These are phyloP conservation scores for Wickerhamomyces canadensis DNA, from an alignment of 805 yeast genomes.

Conservation along the genomic window DNA sequence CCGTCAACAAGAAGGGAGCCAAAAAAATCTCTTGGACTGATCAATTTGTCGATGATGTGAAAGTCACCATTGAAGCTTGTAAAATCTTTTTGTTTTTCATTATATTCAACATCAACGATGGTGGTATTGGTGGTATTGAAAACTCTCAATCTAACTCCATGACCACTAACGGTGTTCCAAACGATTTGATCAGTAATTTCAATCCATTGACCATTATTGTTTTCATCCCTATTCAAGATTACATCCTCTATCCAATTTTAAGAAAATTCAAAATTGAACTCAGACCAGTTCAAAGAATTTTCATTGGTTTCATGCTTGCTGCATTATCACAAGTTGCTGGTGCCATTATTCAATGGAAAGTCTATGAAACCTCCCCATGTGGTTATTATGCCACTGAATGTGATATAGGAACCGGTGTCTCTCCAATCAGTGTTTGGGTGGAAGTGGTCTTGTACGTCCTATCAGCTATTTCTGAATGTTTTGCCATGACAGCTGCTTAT, in stretches of 20 bases:
- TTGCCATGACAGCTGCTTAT: constrained; percentile 75
- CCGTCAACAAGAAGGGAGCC: constrained; percentile 18
- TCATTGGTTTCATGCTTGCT: constrained; percentile 62
- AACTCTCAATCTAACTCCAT: constrained; percentile 59
- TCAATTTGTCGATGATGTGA: constrained; percentile 68
- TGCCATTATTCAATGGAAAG: constrained; percentile 65
- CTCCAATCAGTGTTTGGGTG: constrained; percentile 56
- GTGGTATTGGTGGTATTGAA: constrained; percentile 46
- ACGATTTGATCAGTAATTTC: constrained; percentile 71
- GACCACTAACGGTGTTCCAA: constrained; percentile 74
- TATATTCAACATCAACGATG: constrained; percentile 68
- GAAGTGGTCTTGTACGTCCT: constrained; percentile 64
- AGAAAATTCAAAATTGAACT: constrained; percentile 45
- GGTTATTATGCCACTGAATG: constrained; percentile 57
- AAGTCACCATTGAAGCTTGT: constrained; percentile 62
- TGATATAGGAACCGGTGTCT: constrained; percentile 25
- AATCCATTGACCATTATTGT: constrained; percentile 72
- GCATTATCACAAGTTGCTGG: constrained; percentile 29
- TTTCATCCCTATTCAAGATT: constrained; percentile 70
- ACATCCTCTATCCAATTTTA: constrained; percentile 48
- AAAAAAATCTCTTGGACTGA: constrained; percentile 49
- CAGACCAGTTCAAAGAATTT: constrained; percentile 68
- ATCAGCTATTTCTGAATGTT: constrained; percentile 70
- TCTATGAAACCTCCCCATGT: constrained; percentile 71
- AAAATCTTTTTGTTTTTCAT: constrained; percentile 68